phyloP scores from a whole-genome alignment of 2,329 filamentous ascomycete genomes.

The Cercospora sp. region DNA sequence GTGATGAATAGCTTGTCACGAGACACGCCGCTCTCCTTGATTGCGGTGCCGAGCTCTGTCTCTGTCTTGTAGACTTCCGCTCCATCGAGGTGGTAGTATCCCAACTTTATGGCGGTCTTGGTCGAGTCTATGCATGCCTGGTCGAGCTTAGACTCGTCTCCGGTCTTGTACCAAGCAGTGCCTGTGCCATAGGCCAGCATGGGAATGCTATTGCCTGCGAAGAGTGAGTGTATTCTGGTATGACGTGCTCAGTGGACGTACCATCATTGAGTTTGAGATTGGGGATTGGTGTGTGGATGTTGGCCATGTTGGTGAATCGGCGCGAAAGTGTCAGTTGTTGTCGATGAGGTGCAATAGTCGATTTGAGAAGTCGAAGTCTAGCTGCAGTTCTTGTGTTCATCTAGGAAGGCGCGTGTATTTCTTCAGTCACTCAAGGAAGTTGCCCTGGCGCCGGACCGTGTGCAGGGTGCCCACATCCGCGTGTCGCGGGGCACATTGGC shows the following conservation, averaged over 20 bases:
- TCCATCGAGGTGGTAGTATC: constrained; percentile 72
- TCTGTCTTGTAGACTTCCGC: constrained; percentile 64
- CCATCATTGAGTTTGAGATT: constrained; percentile 67
- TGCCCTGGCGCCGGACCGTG: neutral
- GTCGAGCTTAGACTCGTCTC: constrained; percentile 55
- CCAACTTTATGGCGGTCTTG: constrained; percentile 65
- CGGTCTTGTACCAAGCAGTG: constrained; percentile 63
- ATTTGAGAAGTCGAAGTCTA: neutral
- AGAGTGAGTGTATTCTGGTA: neutral
- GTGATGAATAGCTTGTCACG: constrained; percentile 53
- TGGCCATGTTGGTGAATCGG: constrained; percentile 28
- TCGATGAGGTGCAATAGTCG: neutral
- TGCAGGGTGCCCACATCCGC: neutral
- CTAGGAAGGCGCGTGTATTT: neutral
- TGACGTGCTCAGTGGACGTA: neutral
- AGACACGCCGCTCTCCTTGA: constrained; percentile 45
- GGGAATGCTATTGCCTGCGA: constrained; percentile 62
- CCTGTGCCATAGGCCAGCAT: constrained; percentile 72
- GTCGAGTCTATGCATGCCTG: constrained; percentile 56
- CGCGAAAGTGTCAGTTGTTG: neutral
- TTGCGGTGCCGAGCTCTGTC: constrained; percentile 50
- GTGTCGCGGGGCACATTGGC: neutral
- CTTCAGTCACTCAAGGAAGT: neutral
- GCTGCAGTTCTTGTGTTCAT: neutral
- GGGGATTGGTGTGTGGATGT: constrained; percentile 51